Evolutionary conservation across 2,329 filamentous ascomycete species (phyloP), one percentile per base, ranked within the genome.

Genomic region (Zymoseptoria ardabiliae): DNA sequence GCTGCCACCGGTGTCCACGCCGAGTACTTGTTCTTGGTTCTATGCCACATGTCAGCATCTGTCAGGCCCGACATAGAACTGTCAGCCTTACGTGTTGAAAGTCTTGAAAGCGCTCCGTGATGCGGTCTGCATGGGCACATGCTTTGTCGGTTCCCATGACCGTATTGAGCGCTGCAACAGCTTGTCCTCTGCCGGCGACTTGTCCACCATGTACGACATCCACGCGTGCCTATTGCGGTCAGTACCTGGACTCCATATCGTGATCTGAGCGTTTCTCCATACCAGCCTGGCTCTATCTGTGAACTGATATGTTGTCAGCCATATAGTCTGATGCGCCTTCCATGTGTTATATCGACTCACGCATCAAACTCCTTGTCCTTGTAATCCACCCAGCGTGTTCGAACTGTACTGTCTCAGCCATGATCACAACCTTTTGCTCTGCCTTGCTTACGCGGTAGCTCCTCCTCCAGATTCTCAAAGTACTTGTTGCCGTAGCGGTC

Each of bases 311-410:
- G 21, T 70, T 63, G 68, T 83, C 75, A 77, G 75, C 62, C 55
- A 23, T 54, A 30, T 55, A n/a, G 20, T 45, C 5, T 49, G 35
- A 23, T 30, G 11, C n/a, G 21, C 21, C 50, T 22, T 21, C 23
- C 23, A n/a, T n/a, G 20, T 9, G 28, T 17, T 28, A 25, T 10
- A 51, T 52, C 48, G 35, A 73, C 84, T 69, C 80, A 89, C 84
- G 89, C 81, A 70, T 94, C 89, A 73, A 82, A 89, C 76, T 97
- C 91, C 70, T 90, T 82, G 76, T 89, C 83, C 79, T 91, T 93
- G 82, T 95, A 99, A 77, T 97, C 92, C 65, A 99, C 90, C 94
- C 95, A 99, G 81, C 92, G 86, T 69, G 91, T 97, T 72, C 93
- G 89, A 70, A 97, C 91, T 94, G 69, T 57, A 22, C 55, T 20